phyloP scores from a whole-genome alignment of 2,329 filamentous ascomycete genomes.

The Phialemoniopsis sp. region DNA sequence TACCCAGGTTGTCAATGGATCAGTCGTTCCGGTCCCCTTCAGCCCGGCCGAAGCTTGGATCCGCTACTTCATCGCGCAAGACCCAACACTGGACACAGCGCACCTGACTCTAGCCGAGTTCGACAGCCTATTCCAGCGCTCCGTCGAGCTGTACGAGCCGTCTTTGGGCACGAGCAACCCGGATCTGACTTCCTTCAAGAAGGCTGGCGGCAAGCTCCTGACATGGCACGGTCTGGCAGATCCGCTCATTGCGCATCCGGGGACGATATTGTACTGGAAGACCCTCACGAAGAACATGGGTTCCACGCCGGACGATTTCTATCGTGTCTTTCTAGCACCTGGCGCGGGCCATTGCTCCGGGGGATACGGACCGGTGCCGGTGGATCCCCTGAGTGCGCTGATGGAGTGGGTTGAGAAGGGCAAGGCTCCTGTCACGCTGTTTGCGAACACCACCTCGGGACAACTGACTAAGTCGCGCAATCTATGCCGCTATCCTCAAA shows the following conservation, averaged over 20 bases:
- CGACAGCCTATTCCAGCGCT: too few relatives aligned
- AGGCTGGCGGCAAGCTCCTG: constrained; percentile 42
- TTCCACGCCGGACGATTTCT: constrained; percentile 17
- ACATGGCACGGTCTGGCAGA: constrained; percentile 39
- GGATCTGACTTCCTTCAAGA: constrained; percentile 38
- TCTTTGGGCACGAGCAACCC: constrained; percentile 21
- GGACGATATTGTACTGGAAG: constrained; percentile 19
- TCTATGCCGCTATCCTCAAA: constrained; percentile 9
- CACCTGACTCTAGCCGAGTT: constrained; percentile 32
- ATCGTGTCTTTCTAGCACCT: constrained; percentile 21
- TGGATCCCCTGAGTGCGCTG: constrained; percentile 2
- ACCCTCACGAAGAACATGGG: constrained; percentile 8
- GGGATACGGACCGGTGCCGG: constrained; percentile 16
- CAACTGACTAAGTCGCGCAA: too few relatives aligned
- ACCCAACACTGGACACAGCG: constrained; percentile 33
- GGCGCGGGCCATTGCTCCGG: constrained; percentile 24
- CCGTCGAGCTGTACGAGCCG: constrained; percentile 11
- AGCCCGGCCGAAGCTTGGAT: constrained; percentile 18
- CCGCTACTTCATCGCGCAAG: constrained; percentile 8
- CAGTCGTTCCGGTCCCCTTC: constrained; percentile 35
- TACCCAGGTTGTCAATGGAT: constrained; percentile 26
- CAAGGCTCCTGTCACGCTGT: constrained; percentile 9
- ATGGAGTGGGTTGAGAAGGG: constrained; percentile 9
- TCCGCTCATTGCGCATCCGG: constrained; percentile 10
- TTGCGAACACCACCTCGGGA: too few relatives aligned